These are phyloP conservation scores for Alternaria longipes DNA, from an alignment of 2,329 filamentous ascomycete genomes.

Conservation along the genomic window DNA sequence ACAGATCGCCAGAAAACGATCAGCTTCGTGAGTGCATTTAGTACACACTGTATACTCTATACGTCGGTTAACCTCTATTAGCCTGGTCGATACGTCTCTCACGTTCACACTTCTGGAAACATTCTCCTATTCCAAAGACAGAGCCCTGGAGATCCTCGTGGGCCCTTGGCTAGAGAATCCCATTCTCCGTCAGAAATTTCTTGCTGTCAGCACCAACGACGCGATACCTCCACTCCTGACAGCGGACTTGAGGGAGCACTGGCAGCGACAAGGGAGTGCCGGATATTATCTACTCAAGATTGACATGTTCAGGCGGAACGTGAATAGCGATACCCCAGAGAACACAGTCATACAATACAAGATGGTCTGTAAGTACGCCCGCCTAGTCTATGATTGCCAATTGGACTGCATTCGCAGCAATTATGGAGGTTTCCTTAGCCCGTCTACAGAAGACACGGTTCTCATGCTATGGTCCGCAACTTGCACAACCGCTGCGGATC, in stretches of 20 bases:
- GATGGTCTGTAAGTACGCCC: not conserved
- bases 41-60: not conserved
- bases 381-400: not conserved
- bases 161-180: not conserved
- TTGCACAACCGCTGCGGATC: not conserved
- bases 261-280: not conserved
- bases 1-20: not conserved
- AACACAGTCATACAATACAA: not conserved
- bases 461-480: not conserved
- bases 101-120: constrained; percentile 2
- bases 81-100: not conserved
- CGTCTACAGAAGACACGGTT: not conserved
- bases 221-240: not conserved
- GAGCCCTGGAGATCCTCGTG: constrained; percentile 10
- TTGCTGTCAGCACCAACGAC: constrained; percentile 1
- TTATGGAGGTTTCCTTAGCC: not conserved
- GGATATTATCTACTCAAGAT: not conserved
- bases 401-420: not conserved
- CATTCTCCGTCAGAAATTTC: not conserved
- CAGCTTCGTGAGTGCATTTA: not conserved
- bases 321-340: not conserved
- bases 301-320: not conserved
- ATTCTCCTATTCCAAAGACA: constrained; percentile 5
- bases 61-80: not conserved
- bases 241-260: not conserved